These are phyloP conservation scores for Tulasnella sp. DNA, from an alignment of 768 basidiomycete species.

Conservation along the genomic window DNA sequence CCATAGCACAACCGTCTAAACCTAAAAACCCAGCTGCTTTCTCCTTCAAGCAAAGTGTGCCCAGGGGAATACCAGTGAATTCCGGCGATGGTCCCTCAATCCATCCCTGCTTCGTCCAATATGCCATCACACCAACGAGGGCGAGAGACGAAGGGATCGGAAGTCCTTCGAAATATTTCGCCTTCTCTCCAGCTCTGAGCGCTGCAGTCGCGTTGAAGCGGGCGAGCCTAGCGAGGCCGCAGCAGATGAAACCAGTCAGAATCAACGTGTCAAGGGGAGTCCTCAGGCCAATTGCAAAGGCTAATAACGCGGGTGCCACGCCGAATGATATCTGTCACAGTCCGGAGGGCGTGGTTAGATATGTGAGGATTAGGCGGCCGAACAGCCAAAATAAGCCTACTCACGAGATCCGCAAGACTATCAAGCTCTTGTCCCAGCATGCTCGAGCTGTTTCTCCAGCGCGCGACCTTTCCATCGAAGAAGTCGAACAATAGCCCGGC, in stretches of 20 bases:
- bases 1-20: conserved; percentile 46
- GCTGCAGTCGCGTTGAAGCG: conserved; percentile 99
- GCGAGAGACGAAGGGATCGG: conserved; percentile 91
- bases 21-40: conserved; percentile 60
- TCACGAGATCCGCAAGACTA: conserved; percentile 90
- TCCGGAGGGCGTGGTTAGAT: not conserved
- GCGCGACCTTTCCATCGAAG: conserved; percentile 94
- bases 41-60: conserved; percentile 76
- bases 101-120: conserved; percentile 85
- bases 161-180: conserved; percentile 95
- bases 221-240: conserved; percentile 93
- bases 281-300: conserved; percentile 87
- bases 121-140: conserved; percentile 77
- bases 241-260: conserved; percentile 90
- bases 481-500: conserved; percentile 98
- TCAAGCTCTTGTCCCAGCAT: conserved; percentile 98
- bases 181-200: conserved; percentile 84
- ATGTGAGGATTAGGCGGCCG: not conserved
- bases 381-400: conserved; percentile 41
- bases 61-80: conserved; percentile 57
- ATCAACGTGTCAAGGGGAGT: conserved; percentile 88
- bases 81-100: conserved; percentile 61
- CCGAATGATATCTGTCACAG: conserved; percentile 87
- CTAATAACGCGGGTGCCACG: conserved; percentile 92
- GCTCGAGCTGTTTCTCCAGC: conserved; percentile 94